Evolutionary conservation across 2,329 filamentous ascomycete species (phyloP).

Genomic region (Passalora sequoiae): DNA sequence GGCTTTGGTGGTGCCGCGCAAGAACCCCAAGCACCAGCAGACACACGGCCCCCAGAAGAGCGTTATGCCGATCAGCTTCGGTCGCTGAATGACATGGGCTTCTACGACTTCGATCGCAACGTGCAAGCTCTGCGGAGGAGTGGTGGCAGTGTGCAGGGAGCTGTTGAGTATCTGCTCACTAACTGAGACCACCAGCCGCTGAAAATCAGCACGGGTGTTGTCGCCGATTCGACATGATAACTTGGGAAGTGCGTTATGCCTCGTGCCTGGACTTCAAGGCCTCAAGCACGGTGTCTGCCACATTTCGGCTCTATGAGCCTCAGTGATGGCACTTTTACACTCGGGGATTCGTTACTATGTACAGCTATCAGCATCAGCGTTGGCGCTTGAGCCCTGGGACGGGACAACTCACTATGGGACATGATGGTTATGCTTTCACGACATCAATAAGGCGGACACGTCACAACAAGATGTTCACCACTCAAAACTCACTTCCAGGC

Average conservation of each 20-base stretch:
- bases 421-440: constrained; percentile 6
- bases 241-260: too few relatives aligned
- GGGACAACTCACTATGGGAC: constrained; percentile 6
- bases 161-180: constrained; percentile 64
- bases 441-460: constrained; percentile 1
- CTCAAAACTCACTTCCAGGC: background rate
- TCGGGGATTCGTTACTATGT: constrained; percentile 4
- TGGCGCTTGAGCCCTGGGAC: constrained; percentile 11
- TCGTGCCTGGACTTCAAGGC: too few relatives aligned
- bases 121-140: constrained; percentile 80
- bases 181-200: too few relatives aligned
- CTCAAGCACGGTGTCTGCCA: too few relatives aligned
- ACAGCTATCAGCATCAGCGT: constrained; percentile 21
- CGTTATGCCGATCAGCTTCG: constrained; percentile 83
- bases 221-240: too few relatives aligned
- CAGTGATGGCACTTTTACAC: background rate
- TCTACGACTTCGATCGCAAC: constrained; percentile 93
- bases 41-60: constrained; percentile 89
- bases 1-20: constrained; percentile 29
- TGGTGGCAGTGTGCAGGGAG: constrained; percentile 91
- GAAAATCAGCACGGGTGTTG: too few relatives aligned
- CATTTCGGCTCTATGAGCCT: too few relatives aligned
- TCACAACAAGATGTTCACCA: background rate
- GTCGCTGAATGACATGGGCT: constrained; percentile 98
- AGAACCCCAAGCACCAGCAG: constrained; percentile 54